Evolutionary conservation across 2,329 filamentous ascomycete genomes (phyloP).

Genomic region (Claviceps pusilla): DNA sequence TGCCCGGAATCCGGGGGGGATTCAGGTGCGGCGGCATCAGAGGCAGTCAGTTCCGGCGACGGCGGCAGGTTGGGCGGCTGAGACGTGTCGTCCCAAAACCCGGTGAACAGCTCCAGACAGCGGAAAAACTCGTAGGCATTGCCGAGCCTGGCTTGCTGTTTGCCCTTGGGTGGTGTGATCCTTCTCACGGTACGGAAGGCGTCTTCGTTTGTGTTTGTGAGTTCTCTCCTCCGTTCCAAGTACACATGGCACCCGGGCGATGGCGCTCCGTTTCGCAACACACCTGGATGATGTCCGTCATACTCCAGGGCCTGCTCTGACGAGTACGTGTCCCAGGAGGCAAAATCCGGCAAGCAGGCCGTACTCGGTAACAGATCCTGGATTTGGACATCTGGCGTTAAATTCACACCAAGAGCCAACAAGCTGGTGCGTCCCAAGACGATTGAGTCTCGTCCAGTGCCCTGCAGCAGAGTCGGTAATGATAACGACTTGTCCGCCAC

Average conservation of each 20-base stretch:
- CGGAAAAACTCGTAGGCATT: slow-evolving; percentile 54
- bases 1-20: slow-evolving; percentile 5
- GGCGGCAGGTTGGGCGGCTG: slow-evolving; percentile 16
- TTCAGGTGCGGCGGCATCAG: slow-evolving; percentile 6
- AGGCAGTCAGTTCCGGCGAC: slow-evolving; percentile 16
- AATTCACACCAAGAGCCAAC: slow-evolving; percentile 41
- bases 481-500: slow-evolving; percentile 27
- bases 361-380: slow-evolving; percentile 39
- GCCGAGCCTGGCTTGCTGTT: slow-evolving; percentile 39
- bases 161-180: slow-evolving; percentile 38
- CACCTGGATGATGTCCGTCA: slow-evolving; percentile 32
- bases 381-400: slow-evolving; percentile 34
- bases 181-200: slow-evolving; percentile 48
- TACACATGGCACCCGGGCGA: slow-evolving; percentile 45
- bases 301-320: slow-evolving; percentile 33
- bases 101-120: slow-evolving; percentile 42
- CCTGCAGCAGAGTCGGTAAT: slow-evolving; percentile 29
- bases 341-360: slow-evolving; percentile 37
- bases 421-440: slow-evolving; percentile 31
- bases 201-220: slow-evolving; percentile 39
- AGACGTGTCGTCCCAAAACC: slow-evolving; percentile 49
- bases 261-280: slow-evolving; percentile 35
- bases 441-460: slow-evolving; percentile 33
- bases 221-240: slow-evolving; percentile 41
- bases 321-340: slow-evolving; percentile 33